Evolutionary conservation across 192 early-diverging fungal species (phyloP).

Genomic region (Rhizophlyctis rosea): DNA sequence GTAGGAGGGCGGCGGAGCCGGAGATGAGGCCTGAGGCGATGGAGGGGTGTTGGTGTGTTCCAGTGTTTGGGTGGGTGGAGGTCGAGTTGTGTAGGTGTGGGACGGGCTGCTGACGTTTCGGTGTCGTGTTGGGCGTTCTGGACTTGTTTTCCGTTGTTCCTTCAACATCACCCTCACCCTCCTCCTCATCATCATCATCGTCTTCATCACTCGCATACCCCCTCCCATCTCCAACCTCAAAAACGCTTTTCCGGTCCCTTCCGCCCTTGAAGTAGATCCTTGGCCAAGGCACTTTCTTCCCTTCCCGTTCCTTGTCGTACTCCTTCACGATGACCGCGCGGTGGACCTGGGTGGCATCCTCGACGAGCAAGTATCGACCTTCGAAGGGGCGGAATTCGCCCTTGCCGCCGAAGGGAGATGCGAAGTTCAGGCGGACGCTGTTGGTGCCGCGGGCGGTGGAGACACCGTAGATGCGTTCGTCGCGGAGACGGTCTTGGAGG

Average conservation of each 20-base stretch:
- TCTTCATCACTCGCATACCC: background rate
- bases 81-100: background rate
- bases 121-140: background rate
- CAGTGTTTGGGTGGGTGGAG: background rate
- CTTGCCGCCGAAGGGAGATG: too few species aligned
- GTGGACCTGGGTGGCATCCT: constrained; percentile 16
- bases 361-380: constrained; percentile 19
- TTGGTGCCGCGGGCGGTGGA: constrained; percentile 12
- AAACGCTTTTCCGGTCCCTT: background rate
- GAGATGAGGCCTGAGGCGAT: constrained; percentile 28
- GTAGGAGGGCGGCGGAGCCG: constrained; percentile 14
- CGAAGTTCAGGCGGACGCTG: too few species aligned
- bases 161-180: background rate
- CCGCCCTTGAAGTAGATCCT: constrained; percentile 9
- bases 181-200: background rate
- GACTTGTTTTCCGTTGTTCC: background rate
- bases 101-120: background rate
- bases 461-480: constrained; percentile 24
- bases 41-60: constrained; percentile 1
- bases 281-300: constrained; percentile 22
- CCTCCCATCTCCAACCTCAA: background rate
- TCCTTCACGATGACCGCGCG: constrained; percentile 20
- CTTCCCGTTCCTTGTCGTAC: constrained; percentile 21
- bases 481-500: constrained; percentile 27
- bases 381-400: constrained; percentile 16